Conservation (phyloP, 441 rosid genomes). For the Pelargonium cotyledonis region DNA sequence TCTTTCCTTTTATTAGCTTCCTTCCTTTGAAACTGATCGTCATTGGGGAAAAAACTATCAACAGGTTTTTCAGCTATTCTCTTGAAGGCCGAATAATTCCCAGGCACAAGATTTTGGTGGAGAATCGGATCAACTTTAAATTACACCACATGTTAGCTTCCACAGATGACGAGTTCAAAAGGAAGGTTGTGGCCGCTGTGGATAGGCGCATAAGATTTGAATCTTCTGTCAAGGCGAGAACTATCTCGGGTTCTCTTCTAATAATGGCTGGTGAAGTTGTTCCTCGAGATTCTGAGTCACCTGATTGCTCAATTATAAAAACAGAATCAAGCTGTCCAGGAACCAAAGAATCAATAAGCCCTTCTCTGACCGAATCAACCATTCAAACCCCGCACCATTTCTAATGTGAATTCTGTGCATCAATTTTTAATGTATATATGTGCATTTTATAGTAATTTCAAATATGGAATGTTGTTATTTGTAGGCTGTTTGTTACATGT, state of each 20-base stretch:
- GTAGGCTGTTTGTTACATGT: background rate
- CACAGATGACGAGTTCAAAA: conserved; percentile 52
- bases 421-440: background rate
- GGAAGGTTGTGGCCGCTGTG: conserved; percentile 50
- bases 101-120: conserved; percentile 60
- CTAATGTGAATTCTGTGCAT: background rate
- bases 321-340: background rate
- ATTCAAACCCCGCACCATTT: background rate
- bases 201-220: conserved; percentile 60
- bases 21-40: background rate
- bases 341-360: background rate
- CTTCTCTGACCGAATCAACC: conserved; percentile 1
- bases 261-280: conserved; percentile 4
- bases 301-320: background rate
- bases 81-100: conserved; percentile 77
- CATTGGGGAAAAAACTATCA: conserved; percentile 3
- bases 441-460: background rate
- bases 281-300: background rate
- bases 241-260: conserved; percentile 13
- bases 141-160: conserved; percentile 70
- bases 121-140: conserved; percentile 66
- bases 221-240: conserved; percentile 27
- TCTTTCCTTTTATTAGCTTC: background rate
- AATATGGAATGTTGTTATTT: background rate
- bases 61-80: conserved; percentile 90